phyloP scores from a whole-genome alignment of 176 grass and related monocot species.

The Avena atlantica region DNA sequence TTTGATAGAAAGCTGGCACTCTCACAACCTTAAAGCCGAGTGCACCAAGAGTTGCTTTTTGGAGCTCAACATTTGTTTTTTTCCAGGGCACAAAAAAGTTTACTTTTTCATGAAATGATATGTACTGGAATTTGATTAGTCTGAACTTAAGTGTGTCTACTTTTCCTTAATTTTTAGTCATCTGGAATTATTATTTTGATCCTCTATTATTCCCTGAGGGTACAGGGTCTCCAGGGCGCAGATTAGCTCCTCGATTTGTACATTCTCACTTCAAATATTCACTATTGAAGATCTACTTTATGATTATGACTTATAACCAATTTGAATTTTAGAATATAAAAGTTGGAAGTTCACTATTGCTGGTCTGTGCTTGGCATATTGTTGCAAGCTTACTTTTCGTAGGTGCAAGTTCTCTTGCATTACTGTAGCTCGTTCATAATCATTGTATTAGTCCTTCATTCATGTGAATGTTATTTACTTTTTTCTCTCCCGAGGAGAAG shows the following conservation, averaged over 20 bases:
- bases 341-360: too few relatives aligned
- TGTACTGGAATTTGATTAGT: neutral
- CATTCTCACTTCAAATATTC: neutral
- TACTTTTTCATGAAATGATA: neutral
- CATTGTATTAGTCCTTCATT: neutral
- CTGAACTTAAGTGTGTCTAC: neutral
- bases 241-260: neutral
- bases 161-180: neutral
- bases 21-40: too few relatives aligned
- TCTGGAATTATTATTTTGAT: neutral
- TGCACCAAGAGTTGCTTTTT: neutral
- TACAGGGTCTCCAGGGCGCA: neutral
- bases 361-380: neutral
- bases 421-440: neutral
- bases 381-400: neutral
- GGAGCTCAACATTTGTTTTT: neutral
- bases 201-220: neutral
- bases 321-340: neutral
- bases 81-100: neutral
- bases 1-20: neutral
- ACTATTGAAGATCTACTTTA: constrained; percentile 15
- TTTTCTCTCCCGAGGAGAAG: neutral
- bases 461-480: neutral
- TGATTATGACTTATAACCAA: neutral
- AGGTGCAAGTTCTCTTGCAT: neutral